phyloP scores from a whole-genome alignment of 257 asterid species.

The Capsicum pubescens region DNA sequence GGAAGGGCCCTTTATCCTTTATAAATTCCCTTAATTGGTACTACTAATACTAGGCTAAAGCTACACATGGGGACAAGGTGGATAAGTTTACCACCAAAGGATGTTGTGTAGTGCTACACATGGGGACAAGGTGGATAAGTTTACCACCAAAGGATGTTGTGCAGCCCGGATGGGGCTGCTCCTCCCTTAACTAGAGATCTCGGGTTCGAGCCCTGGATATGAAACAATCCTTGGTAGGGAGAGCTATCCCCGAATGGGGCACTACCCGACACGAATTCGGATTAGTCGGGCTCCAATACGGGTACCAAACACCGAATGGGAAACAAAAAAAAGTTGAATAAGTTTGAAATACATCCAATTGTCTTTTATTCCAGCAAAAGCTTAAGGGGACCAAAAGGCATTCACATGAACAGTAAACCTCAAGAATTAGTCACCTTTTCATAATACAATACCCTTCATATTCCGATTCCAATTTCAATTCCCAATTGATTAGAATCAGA shows the following conservation, averaged over 20 bases:
- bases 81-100: neutral
- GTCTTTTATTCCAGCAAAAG: neutral
- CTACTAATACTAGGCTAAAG: neutral
- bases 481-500: neutral
- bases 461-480: neutral
- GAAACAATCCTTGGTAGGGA: too few relatives aligned
- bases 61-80: neutral
- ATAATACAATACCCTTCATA: neutral
- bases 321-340: too few relatives aligned
- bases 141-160: too few relatives aligned
- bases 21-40: slow-evolving; percentile 24
- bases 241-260: too few relatives aligned
- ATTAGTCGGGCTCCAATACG: too few relatives aligned
- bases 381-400: slow-evolving; percentile 18
- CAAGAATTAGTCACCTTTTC: neutral
- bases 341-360: neutral
- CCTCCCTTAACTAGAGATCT: too few relatives aligned
- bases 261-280: too few relatives aligned
- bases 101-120: too few relatives aligned
- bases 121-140: too few relatives aligned
- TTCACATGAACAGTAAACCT: neutral
- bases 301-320: too few relatives aligned
- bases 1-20: slow-evolving; percentile 15
- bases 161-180: too few relatives aligned
- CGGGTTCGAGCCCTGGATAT: too few relatives aligned